These are phyloP conservation scores for Yarrowia divulgata DNA, from an alignment of 805 yeast species.

Conservation along the genomic window DNA sequence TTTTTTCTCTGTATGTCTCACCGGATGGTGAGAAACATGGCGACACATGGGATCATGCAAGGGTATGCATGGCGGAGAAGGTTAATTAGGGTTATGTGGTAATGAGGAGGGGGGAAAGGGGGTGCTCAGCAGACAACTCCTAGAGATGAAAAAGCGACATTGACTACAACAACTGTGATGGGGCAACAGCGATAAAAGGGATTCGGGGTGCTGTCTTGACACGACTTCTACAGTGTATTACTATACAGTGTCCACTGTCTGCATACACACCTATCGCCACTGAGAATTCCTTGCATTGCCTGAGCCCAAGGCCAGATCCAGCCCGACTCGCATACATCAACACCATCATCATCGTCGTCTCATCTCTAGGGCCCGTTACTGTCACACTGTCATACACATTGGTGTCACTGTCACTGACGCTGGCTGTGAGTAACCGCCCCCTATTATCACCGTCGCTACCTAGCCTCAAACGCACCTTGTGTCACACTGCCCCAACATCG, in stretches of 20 bases:
- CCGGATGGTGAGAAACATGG: constrained; percentile 30
- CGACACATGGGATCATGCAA: constrained; percentile 30
- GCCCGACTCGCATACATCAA: not conserved
- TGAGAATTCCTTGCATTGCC: not conserved
- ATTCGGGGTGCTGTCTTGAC: not conserved
- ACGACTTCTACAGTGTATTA: constrained; percentile 7
- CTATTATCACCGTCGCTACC: not conserved
- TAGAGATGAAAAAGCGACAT: constrained; percentile 34
- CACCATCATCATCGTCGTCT: not conserved
- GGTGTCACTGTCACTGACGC: constrained; percentile 16
- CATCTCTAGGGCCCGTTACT: not conserved
- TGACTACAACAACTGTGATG: constrained; percentile 14
- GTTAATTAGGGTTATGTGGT: constrained; percentile 13
- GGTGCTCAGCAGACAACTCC: constrained; percentile 32
- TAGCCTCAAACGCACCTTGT: not conserved
- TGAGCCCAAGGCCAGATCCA: not conserved
- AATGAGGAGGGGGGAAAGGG: constrained; percentile 20
- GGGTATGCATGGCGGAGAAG: constrained; percentile 9
- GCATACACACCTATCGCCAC: not conserved
- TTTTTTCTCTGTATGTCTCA: constrained; percentile 9
- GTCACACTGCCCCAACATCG: constrained; percentile 18
- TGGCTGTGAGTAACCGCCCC: not conserved
- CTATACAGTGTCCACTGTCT: not conserved
- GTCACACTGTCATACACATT: not conserved
- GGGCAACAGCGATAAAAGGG: constrained; percentile 7